Evolutionary conservation across 192 early-diverging fungal species (phyloP).

Genomic region (Gryganskiella cystojenkinii): DNA sequence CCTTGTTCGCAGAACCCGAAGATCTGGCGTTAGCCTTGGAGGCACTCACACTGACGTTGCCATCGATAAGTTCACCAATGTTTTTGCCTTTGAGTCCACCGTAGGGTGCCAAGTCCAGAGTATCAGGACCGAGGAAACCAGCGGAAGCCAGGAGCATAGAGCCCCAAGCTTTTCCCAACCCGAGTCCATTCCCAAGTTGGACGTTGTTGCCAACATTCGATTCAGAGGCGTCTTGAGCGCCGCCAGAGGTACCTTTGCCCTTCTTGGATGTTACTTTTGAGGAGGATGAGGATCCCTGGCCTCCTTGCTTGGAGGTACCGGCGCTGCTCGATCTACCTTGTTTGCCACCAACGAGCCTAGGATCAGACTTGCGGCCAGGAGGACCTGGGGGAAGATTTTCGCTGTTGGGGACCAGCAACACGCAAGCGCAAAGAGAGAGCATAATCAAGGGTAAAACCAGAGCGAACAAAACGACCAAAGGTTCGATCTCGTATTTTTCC

Average conservation of each 20-base stretch:
- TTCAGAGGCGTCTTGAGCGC: background rate
- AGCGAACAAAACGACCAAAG: background rate
- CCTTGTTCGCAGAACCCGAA: background rate
- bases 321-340: background rate
- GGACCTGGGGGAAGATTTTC: background rate
- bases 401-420: background rate
- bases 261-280: background rate
- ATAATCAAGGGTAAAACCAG: background rate
- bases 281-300: background rate
- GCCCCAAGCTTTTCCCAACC: constrained; percentile 5
- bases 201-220: background rate
- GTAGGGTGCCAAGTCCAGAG: background rate
- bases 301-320: background rate
- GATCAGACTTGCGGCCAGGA: background rate
- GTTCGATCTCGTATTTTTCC: constrained; percentile 24
- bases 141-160: constrained; percentile 1
- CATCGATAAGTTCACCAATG: constrained; percentile 3
- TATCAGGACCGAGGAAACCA: constrained; percentile 10
- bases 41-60: background rate
- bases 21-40: background rate
- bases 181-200: background rate
- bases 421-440: background rate
- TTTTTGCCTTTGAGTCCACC: background rate
- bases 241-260: background rate
- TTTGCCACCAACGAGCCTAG: background rate